A percentile compares a stretch with the other conserved stretches of the same genome.
Conservation (phyloP, 2,329 filamentous ascomycete genomes). For the Penicillium sp. region DNA sequence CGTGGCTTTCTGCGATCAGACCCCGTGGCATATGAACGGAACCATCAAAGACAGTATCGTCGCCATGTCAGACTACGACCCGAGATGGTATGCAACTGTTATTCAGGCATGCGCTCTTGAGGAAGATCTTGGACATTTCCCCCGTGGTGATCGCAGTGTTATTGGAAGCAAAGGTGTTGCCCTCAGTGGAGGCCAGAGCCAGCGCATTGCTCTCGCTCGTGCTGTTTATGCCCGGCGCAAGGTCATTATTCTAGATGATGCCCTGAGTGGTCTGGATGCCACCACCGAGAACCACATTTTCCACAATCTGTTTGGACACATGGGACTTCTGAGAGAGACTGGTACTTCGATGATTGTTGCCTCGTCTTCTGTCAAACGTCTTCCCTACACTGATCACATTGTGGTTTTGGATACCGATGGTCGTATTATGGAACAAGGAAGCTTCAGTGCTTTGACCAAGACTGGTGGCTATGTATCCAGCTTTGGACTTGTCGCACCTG, state of each 20-base stretch:
- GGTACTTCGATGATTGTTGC: constrained; percentile 42
- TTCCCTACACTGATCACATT: constrained; percentile 46
- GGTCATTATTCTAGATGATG: constrained; percentile 53
- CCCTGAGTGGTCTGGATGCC: constrained; percentile 53
- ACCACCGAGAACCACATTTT: constrained; percentile 53
- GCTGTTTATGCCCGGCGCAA: constrained; percentile 53
- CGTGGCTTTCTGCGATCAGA: constrained; percentile 45
- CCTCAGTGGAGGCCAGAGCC: constrained; percentile 56
- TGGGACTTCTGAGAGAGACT: constrained; percentile 48
- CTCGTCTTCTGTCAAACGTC: constrained; percentile 41
- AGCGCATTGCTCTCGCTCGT: constrained; percentile 55
- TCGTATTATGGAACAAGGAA: constrained; percentile 44
- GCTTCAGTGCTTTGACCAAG: constrained; percentile 37
- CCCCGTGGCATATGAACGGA: constrained; percentile 44
- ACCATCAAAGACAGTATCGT: constrained; percentile 44
- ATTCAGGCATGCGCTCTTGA: constrained; percentile 39
- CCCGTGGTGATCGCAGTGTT: constrained; percentile 46
- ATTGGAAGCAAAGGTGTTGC: constrained; percentile 55
- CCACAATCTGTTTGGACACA: constrained; percentile 46
- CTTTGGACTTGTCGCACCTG: constrained; percentile 35
- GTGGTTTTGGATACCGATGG: constrained; percentile 42
- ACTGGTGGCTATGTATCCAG: constrained; percentile 44
- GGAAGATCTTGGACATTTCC: constrained; percentile 43
- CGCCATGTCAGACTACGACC: constrained; percentile 38
- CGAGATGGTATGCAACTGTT: constrained; percentile 40